These are phyloP conservation scores for Apiotrichum sp. DNA, from an alignment of 1,284 basidiomycete genomes.

Conservation along the genomic window DNA sequence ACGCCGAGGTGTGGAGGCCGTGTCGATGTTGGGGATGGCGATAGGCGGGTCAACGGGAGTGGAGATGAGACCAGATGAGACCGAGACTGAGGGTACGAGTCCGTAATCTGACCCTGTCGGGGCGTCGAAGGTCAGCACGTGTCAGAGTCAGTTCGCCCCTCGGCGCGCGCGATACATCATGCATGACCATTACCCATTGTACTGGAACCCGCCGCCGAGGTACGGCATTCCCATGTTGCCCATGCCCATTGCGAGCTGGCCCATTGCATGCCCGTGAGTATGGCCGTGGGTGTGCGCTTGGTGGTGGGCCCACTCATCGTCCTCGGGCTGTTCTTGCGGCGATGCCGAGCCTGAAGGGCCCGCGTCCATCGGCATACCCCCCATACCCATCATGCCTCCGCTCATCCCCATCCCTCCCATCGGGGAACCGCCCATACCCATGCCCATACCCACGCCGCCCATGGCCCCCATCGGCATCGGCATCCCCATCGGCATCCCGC, in stretches of 20 bases:
- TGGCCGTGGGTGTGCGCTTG: no score
- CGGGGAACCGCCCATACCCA: background rate
- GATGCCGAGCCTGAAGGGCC: no score
- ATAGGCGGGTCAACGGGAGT: no score
- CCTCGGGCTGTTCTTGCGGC: background rate
- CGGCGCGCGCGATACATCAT: no score
- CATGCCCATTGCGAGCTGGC: slow-evolving; percentile 8
- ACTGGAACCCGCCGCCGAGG: background rate
- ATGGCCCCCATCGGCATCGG: background rate
- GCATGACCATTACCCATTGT: slow-evolving; percentile 2
- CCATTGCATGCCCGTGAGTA: slow-evolving; percentile 3
- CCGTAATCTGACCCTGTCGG: no score
- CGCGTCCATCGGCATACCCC: background rate
- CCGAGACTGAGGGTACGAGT: no score
- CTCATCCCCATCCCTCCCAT: slow-evolving; percentile 1
- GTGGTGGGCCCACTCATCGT: slow-evolving; percentile 1
- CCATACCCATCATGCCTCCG: background rate
- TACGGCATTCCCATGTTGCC: slow-evolving; percentile 8
- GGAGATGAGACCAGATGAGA: no score
- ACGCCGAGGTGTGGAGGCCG: no score
- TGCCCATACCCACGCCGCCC: slow-evolving; percentile 1
- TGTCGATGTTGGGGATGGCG: no score
- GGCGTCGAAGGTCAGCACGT: no score
- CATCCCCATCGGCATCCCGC: background rate
- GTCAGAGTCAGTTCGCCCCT: no score